Conservation (phyloP, 352 stramenopile species). For the Globisporangium takayamanum region DNA sequence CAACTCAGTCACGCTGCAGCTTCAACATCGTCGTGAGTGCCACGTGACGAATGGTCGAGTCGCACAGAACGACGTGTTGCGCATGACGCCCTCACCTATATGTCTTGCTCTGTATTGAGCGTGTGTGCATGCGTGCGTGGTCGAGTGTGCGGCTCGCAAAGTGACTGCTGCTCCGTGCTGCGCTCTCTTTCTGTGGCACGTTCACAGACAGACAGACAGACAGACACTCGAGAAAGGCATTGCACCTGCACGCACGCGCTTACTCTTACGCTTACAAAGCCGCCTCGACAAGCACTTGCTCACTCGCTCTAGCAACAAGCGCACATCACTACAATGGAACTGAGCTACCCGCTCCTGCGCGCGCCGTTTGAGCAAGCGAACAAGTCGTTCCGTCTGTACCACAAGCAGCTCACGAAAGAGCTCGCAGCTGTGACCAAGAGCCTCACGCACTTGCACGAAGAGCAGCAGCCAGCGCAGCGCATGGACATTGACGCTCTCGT, state of each 20-base stretch:
- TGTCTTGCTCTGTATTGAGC: too few relatives aligned
- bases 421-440: slow-evolving; percentile 35
- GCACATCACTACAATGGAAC: slow-evolving; percentile 29
- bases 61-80: too few relatives aligned
- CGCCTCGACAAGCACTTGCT: background rate
- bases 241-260: too few relatives aligned
- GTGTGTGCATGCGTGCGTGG: too few relatives aligned
- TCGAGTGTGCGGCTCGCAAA: too few relatives aligned
- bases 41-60: too few relatives aligned
- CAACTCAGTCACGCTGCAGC: background rate
- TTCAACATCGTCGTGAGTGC: too few relatives aligned
- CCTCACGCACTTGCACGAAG: slow-evolving; percentile 42
- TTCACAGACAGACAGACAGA: too few relatives aligned
- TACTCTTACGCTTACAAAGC: background rate
- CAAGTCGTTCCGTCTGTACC: slow-evolving; percentile 70
- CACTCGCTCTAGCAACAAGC: background rate
- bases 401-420: slow-evolving; percentile 75
- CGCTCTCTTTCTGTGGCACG: too few relatives aligned
- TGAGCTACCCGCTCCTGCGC: slow-evolving; percentile 65
- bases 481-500: slow-evolving; percentile 58
- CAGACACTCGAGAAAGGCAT: too few relatives aligned
- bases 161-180: too few relatives aligned
- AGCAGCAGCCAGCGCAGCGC: slow-evolving; percentile 54
- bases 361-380: slow-evolving; percentile 71
- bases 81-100: too few relatives aligned